Conservation (phyloP, 2,329 filamentous ascomycete species). For the Ophiosphaerella korrae region DNA sequence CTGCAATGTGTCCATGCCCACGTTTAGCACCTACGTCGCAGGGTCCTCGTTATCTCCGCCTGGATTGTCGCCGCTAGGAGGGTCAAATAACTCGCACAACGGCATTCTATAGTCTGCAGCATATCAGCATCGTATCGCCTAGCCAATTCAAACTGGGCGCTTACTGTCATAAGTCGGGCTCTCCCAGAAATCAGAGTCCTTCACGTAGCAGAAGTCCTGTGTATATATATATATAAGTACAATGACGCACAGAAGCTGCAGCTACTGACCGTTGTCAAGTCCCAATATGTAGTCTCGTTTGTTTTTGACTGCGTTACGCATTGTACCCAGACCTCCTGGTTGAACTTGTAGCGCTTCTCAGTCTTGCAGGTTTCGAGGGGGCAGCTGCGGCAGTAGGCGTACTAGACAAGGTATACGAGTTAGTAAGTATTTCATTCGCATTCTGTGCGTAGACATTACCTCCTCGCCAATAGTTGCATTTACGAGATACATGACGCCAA, state of each 20-base stretch:
- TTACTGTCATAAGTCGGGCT: slow-evolving; percentile 28
- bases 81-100: slow-evolving; percentile 14
- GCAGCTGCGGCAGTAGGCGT: slow-evolving; percentile 30
- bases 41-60: not conserved
- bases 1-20: too few relatives aligned
- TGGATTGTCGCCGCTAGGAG: not conserved
- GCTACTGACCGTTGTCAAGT: slow-evolving; percentile 23
- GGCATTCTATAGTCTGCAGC: slow-evolving; percentile 27
- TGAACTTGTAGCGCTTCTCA: slow-evolving; percentile 25
- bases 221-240: not conserved
- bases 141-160: slow-evolving; percentile 1
- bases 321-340: slow-evolving; percentile 34
- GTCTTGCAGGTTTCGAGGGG: slow-evolving; percentile 16
- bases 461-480: slow-evolving; percentile 39
- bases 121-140: not conserved
- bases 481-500: slow-evolving; percentile 27
- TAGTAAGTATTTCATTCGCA: too few relatives aligned
- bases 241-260: not conserved
- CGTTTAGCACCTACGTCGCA: not conserved
- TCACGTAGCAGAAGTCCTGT: slow-evolving; percentile 37
- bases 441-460: too few relatives aligned
- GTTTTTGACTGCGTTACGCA: slow-evolving; percentile 16
- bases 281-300: slow-evolving; percentile 26
- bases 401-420: not conserved
- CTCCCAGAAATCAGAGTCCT: slow-evolving; percentile 34